A percentile compares a stretch with the other conserved stretches of the same genome.
Evolutionary conservation across 805 yeast genomes (phyloP).

Genomic region (Lachancea sp.): DNA sequence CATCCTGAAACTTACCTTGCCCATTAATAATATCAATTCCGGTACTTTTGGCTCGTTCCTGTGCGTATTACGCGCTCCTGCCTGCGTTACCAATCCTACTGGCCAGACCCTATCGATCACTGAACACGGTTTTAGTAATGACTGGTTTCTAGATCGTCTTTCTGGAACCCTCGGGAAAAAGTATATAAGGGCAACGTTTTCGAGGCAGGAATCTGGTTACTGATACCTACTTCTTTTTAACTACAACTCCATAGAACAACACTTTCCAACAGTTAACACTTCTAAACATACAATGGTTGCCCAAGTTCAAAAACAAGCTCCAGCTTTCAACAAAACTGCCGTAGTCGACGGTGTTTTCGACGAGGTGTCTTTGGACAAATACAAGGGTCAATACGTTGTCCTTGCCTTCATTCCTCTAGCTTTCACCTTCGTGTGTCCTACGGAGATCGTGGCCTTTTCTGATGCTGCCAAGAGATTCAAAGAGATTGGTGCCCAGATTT

Average conservation of each 20-base stretch:
- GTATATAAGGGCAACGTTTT: constrained; percentile 1
- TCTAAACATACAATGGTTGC: constrained; percentile 59
- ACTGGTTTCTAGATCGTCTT: background rate
- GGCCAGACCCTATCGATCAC: no score
- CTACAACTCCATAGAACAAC: background rate
- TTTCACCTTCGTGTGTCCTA: constrained; percentile 98
- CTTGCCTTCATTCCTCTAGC: constrained; percentile 98
- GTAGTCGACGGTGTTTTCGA: constrained; percentile 95
- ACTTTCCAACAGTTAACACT: background rate
- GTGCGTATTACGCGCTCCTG: no score
- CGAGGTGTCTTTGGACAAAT: constrained; percentile 89
- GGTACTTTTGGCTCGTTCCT: no score
- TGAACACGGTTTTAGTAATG: constrained; percentile 1
- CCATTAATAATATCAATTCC: no score
- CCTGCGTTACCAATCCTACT: no score
- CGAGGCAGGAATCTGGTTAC: background rate
- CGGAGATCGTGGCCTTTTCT: constrained; percentile 97
- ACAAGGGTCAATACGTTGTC: constrained; percentile 96
- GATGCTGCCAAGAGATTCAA: constrained; percentile 88
- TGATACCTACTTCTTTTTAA: background rate
- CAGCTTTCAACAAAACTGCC: constrained; percentile 92
- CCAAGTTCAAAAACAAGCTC: constrained; percentile 91
- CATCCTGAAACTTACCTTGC: no score
- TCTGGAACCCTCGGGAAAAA: constrained; percentile 2
- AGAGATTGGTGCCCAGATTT: constrained; percentile 78